Conservation (phyloP, 176 grass and related monocot species). For the Dactylis glomerata region DNA sequence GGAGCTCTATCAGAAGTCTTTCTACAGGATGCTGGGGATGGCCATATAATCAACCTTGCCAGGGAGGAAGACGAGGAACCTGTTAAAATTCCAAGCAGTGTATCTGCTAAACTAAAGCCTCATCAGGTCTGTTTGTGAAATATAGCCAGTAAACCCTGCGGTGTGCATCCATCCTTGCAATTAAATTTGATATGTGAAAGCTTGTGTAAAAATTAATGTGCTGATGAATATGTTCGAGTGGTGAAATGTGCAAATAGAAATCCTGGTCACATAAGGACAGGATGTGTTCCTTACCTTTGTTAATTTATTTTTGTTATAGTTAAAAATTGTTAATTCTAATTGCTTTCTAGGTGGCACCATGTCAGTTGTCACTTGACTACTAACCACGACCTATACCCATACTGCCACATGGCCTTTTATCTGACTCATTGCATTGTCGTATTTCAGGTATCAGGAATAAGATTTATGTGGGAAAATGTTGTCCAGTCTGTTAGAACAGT, state of each 20-base stretch:
- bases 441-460: conserved; percentile 79
- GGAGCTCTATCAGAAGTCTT: conserved; percentile 37
- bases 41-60: conserved; percentile 82
- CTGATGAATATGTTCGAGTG: neutral
- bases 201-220: neutral
- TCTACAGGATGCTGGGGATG: conserved; percentile 59
- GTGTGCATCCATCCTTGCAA: conserved; percentile 2
- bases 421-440: conserved; percentile 15
- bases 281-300: neutral
- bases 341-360: neutral
- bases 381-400: neutral
- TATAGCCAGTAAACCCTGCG: neutral
- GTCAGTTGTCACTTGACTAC: neutral
- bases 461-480: conserved; percentile 98
- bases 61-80: conserved; percentile 82
- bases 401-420: neutral
- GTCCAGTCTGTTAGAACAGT: conserved; percentile 90
- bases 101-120: conserved; percentile 86
- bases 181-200: conserved; percentile 11
- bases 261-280: neutral
- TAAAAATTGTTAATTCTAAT: neutral
- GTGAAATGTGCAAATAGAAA: conserved; percentile 5
- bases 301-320: neutral
- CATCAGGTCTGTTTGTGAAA: conserved; percentile 62
- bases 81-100: conserved; percentile 86